These are phyloP conservation scores for Aureobasidium subglaciale DNA, from an alignment of 2,329 filamentous ascomycete genomes.

Conservation along the genomic window DNA sequence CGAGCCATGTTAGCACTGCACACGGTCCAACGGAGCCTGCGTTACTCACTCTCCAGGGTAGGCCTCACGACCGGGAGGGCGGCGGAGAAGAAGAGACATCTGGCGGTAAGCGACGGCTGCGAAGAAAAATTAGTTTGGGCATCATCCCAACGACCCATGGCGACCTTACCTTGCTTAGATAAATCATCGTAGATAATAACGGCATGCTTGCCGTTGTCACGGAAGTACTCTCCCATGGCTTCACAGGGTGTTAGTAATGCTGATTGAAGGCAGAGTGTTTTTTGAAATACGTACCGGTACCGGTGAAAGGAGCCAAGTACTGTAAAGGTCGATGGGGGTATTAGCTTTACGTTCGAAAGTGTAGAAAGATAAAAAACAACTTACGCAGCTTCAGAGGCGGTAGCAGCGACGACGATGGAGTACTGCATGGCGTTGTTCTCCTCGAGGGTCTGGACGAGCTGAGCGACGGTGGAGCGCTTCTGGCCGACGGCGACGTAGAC, in stretches of 20 bases:
- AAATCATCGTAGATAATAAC: slow-evolving; percentile 92
- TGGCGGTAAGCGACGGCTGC: slow-evolving; percentile 79
- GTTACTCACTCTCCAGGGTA: slow-evolving; percentile 99
- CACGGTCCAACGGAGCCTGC: too few relatives aligned
- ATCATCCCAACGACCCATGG: too few relatives aligned
- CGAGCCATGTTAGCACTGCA: too few relatives aligned
- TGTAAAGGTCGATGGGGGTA: slow-evolving; percentile 57
- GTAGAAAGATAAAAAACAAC: neutral
- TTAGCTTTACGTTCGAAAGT: slow-evolving; percentile 16
- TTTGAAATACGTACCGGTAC: slow-evolving; percentile 25
- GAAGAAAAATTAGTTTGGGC: neutral
- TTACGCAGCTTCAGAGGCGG: slow-evolving; percentile 82
- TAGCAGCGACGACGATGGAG: slow-evolving; percentile 86
- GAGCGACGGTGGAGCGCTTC: slow-evolving; percentile 98
- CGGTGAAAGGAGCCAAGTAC: slow-evolving; percentile 91
- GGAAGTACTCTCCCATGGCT: slow-evolving; percentile 63
- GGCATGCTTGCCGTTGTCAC: slow-evolving; percentile 81
- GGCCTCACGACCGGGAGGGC: slow-evolving; percentile 96
- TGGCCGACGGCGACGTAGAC: slow-evolving; percentile 98
- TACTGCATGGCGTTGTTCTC: slow-evolving; percentile 99
- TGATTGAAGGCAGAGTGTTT: neutral
- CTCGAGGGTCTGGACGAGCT: slow-evolving; percentile 99
- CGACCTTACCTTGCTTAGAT: slow-evolving; percentile 83
- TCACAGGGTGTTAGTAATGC: neutral
- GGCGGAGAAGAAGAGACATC: slow-evolving; percentile 96